phyloP scores from a whole-genome alignment of 176 grass and related monocot genomes.

The Aegilops longissima region DNA sequence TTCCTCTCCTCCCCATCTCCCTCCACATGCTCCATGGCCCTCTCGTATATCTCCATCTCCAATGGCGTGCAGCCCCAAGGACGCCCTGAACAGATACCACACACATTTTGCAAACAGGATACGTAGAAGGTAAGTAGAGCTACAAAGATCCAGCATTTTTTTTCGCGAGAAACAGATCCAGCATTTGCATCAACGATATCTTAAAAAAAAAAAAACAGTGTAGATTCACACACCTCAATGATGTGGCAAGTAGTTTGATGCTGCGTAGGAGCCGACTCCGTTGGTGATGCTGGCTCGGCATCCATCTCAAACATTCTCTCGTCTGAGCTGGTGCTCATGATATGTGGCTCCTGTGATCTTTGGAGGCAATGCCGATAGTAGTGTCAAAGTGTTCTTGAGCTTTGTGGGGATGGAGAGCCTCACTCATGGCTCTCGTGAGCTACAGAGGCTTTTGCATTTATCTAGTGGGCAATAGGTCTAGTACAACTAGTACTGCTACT shows the following conservation, averaged over 20 bases:
- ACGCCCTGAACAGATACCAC: slow-evolving; percentile 15
- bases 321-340: slow-evolving; percentile 41
- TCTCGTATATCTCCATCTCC: slow-evolving; percentile 50
- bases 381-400: slow-evolving; percentile 10
- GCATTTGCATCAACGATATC: background rate
- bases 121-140: background rate
- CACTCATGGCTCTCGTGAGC: background rate
- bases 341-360: background rate
- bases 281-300: slow-evolving; percentile 7
- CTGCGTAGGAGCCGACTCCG: background rate
- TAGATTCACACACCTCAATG: slow-evolving; percentile 34
- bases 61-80: slow-evolving; percentile 24
- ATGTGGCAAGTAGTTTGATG: slow-evolving; percentile 32
- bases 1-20: slow-evolving; percentile 48
- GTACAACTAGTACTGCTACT: slow-evolving; percentile 19
- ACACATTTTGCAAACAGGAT: background rate
- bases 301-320: slow-evolving; percentile 52
- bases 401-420: background rate
- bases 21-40: slow-evolving; percentile 43
- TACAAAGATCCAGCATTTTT: background rate
- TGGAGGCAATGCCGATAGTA: background rate
- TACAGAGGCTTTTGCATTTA: slow-evolving; percentile 28
- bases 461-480: slow-evolving; percentile 27
- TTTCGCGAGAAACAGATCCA: background rate
- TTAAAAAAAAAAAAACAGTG: background rate